Conservation (phyloP, 192 early-diverging fungal genomes). For the Dispira parvispora region DNA sequence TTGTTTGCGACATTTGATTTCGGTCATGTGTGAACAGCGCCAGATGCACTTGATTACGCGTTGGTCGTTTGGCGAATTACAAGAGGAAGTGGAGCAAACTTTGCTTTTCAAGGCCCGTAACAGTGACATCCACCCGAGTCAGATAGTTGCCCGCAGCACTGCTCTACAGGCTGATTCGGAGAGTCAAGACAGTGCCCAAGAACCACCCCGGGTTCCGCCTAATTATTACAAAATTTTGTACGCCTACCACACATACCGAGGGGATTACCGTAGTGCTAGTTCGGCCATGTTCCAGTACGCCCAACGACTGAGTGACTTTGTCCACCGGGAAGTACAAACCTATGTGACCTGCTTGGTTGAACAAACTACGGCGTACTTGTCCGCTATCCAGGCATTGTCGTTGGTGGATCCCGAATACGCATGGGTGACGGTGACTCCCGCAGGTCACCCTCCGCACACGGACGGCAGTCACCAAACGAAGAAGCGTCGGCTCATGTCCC, state of each 20-base stretch:
- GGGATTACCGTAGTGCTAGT: conserved; percentile 30
- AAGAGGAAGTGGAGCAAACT: conserved; percentile 25
- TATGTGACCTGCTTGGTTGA: conserved; percentile 13
- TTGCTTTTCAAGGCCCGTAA: conserved; percentile 31
- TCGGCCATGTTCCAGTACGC: conserved; percentile 34
- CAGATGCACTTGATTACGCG: not conserved
- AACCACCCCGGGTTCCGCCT: not conserved
- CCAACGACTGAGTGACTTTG: conserved; percentile 15
- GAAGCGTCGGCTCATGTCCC: not conserved
- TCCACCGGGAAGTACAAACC: conserved; percentile 15
- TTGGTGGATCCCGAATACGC: conserved; percentile 25
- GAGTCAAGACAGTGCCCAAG: not conserved
- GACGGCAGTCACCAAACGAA: not conserved
- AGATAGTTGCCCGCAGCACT: not conserved
- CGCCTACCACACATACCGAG: conserved; percentile 29
- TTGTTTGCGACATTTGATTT: conserved; percentile 25
- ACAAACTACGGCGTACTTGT: conserved; percentile 23
- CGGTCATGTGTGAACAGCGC: conserved; percentile 23
- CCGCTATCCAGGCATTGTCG: conserved; percentile 21
- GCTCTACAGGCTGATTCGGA: not conserved
- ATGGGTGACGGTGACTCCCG: conserved; percentile 23
- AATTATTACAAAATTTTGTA: conserved; percentile 31
- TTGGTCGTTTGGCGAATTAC: conserved; percentile 14
- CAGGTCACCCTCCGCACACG: conserved; percentile 7
- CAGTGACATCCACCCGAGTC: conserved; percentile 13